phyloP scores from a whole-genome alignment of 2,329 filamentous ascomycete species.

The Fusarium concolor region DNA sequence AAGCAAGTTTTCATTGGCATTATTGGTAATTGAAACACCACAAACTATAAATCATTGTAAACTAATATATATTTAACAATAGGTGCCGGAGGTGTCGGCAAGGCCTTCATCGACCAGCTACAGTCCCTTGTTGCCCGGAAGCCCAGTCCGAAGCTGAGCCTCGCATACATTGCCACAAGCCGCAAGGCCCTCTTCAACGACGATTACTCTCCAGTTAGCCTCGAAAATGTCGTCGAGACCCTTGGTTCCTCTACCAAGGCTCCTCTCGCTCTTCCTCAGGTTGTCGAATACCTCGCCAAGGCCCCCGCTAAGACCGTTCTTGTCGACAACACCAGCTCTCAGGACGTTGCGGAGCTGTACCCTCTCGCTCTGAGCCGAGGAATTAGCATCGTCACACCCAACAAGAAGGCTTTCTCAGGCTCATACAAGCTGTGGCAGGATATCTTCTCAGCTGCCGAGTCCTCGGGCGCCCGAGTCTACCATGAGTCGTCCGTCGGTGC shows the following conservation, averaged over 20 bases:
- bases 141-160: conserved; percentile 75
- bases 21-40: conserved; percentile 55
- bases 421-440: conserved; percentile 84
- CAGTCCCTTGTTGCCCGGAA: conserved; percentile 73
- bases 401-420: conserved; percentile 97
- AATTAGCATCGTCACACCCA: conserved; percentile 93
- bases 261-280: conserved; percentile 74
- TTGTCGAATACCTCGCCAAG: conserved; percentile 80
- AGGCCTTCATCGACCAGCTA: conserved; percentile 88
- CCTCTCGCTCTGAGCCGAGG: conserved; percentile 83
- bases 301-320: conserved; percentile 84
- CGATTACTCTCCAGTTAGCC: conserved; percentile 75
- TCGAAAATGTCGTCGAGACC: conserved; percentile 70
- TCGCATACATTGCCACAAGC: conserved; percentile 88
- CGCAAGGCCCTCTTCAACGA: conserved; percentile 82
- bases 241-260: conserved; percentile 73
- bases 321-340: conserved; percentile 95
- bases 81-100: conserved; percentile 95
- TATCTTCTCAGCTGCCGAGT: conserved; percentile 80
- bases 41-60: neutral
- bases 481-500: conserved; percentile 96
- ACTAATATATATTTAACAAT: conserved; percentile 38
- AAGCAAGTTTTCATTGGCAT: conserved; percentile 66
- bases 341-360: conserved; percentile 85
- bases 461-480: conserved; percentile 84